phyloP scores from a whole-genome alignment of 306 rosid genomes.

The Pachyrhizus erosus region DNA sequence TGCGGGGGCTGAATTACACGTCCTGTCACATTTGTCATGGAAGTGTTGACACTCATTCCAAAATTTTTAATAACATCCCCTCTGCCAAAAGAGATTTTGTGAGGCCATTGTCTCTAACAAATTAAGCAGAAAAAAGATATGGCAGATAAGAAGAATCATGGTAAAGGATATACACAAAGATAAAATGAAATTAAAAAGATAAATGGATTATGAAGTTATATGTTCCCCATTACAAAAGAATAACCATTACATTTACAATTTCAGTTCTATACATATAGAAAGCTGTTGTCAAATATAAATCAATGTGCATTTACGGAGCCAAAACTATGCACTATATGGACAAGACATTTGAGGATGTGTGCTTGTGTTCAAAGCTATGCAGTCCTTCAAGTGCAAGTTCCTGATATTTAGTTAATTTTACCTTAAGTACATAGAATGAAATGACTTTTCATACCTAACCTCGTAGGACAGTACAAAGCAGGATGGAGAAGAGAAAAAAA shows the following conservation, averaged over 20 bases:
- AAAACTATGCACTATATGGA: not conserved
- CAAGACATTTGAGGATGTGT: not conserved
- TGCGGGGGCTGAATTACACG: slow-evolving; percentile 77
- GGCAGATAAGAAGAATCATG: not conserved
- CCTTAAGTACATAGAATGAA: not conserved
- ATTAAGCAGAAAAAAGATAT: not conserved
- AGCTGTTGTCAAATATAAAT: slow-evolving; percentile 1
- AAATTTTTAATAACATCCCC: slow-evolving; percentile 61
- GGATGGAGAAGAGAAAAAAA: not conserved
- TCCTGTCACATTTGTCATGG: slow-evolving; percentile 68
- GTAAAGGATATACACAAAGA: not conserved
- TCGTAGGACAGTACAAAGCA: not conserved
- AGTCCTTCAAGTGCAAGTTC: not conserved
- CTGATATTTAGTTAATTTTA: not conserved
- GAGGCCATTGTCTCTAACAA: not conserved
- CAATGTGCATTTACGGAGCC: not conserved
- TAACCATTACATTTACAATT: not conserved
- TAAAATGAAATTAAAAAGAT: not conserved
- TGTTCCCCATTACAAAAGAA: not conserved
- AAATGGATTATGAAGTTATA: not conserved
- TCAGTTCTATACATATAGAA: not conserved
- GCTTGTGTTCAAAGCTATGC: slow-evolving; percentile 1
- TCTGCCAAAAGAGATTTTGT: slow-evolving; percentile 47
- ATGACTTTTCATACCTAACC: not conserved
- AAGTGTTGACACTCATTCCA: slow-evolving; percentile 61